These are phyloP conservation scores for Saprolegnia diclina DNA, from an alignment of 352 stramenopile genomes.

Conservation along the genomic window DNA sequence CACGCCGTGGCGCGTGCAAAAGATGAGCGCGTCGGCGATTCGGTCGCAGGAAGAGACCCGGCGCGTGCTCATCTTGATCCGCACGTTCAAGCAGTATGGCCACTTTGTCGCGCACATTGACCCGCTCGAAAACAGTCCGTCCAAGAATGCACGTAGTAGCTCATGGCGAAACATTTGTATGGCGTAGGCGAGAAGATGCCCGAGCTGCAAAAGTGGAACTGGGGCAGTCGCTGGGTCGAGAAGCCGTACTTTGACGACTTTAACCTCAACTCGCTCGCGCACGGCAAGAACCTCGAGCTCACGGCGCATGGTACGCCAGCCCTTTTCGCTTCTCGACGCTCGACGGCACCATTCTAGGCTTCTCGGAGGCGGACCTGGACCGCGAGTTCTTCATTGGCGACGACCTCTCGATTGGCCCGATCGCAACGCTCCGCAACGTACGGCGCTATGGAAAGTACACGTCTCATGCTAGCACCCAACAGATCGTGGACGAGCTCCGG, in stretches of 20 bases:
- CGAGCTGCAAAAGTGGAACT: constrained; percentile 81
- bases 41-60: constrained; percentile 82
- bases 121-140: constrained; percentile 67
- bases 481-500: constrained; percentile 89
- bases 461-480: not conserved
- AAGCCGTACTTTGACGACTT: constrained; percentile 85
- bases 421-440: constrained; percentile 66
- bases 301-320: constrained; percentile 53
- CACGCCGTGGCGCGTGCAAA: constrained; percentile 37
- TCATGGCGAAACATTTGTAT: not conserved
- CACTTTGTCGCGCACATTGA: constrained; percentile 86
- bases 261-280: constrained; percentile 73
- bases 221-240: constrained; percentile 75
- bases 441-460: not conserved
- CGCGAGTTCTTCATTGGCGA: constrained; percentile 90
- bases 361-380: constrained; percentile 86
- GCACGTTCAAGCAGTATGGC: constrained; percentile 85
- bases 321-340: not conserved
- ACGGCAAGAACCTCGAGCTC: constrained; percentile 77
- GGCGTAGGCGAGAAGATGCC: constrained; percentile 64
- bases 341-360: constrained; percentile 50
- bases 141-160: not conserved
- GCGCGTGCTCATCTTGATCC: constrained; percentile 74
- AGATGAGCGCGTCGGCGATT: constrained; percentile 69
- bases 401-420: constrained; percentile 73